These are phyloP conservation scores for Theobroma grandiflorum DNA, from an alignment of 441 rosid genomes.

Conservation along the genomic window DNA sequence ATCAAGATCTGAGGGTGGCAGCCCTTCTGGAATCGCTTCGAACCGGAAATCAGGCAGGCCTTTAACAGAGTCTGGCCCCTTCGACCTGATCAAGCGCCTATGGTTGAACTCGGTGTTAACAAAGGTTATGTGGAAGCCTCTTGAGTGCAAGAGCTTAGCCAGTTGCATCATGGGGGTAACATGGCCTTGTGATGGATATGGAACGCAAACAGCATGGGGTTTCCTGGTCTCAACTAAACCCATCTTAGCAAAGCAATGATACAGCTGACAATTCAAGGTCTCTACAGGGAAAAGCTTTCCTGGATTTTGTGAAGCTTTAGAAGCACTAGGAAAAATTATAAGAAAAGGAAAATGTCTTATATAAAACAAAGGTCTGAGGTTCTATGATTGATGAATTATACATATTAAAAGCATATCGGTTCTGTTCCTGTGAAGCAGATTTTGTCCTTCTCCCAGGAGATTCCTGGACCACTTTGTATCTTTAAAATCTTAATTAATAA, in stretches of 20 bases:
- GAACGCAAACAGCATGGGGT: constrained; percentile 38
- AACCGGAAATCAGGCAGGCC: constrained; percentile 26
- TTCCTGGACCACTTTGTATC: too few species aligned
- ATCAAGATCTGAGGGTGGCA: constrained; percentile 6
- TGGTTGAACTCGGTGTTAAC: constrained; percentile 28
- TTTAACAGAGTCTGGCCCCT: background rate
- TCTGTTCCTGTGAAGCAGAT: too few species aligned
- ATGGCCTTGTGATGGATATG: constrained; percentile 47
- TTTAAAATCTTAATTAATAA: too few species aligned
- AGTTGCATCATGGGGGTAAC: constrained; percentile 42
- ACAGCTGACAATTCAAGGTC: background rate
- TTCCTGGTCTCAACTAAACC: background rate
- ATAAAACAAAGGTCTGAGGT: background rate
- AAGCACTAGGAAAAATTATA: background rate
- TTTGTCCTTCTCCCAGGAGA: too few species aligned
- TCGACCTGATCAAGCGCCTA: constrained; percentile 8
- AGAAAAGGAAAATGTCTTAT: background rate
- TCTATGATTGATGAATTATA: background rate
- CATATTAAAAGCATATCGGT: too few species aligned
- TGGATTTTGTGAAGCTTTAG: background rate
- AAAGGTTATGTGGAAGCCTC: constrained; percentile 41
- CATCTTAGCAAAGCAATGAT: background rate
- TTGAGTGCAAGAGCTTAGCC: constrained; percentile 37
- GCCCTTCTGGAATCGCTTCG: constrained; percentile 24
- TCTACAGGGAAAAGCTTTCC: background rate